Conservation (phyloP, 768 basidiomycete species). For the Gelatoporia subvermispora region DNA sequence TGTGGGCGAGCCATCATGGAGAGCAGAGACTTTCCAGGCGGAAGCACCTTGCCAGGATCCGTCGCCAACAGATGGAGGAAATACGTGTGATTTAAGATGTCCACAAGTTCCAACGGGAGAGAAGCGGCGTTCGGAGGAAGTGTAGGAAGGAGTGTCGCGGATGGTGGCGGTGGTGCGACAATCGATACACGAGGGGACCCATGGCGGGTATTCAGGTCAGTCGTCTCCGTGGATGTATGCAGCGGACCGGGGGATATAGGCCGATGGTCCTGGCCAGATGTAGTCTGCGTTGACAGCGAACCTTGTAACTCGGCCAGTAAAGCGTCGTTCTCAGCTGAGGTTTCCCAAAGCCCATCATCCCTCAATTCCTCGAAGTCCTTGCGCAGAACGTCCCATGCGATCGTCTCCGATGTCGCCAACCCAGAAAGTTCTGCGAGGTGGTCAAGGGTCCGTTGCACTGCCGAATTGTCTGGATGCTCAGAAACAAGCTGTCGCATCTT, state of each 20-base stretch:
- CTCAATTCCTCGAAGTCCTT: conserved; percentile 1
- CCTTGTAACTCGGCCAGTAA: neutral
- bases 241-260: neutral
- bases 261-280: neutral
- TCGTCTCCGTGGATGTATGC: neutral
- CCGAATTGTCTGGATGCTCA: conserved; percentile 1
- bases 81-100: conserved; percentile 53
- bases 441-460: neutral
- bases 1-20: conserved; percentile 46
- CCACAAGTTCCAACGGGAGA: conserved; percentile 53
- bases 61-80: conserved; percentile 67
- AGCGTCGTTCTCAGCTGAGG: conserved; percentile 1
- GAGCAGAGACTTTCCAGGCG: conserved; percentile 67
- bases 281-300: neutral
- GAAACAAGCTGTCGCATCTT: neutral
- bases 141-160: conserved; percentile 12
- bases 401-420: neutral
- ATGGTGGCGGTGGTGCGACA: conserved; percentile 9
- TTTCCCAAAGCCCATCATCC: conserved; percentile 4
- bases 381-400: conserved; percentile 1
- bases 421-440: neutral
- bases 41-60: conserved; percentile 55
- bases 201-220: neutral
- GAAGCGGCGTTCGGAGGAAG: conserved; percentile 17
- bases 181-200: neutral